Evolutionary conservation across 108 stramenopile species (phyloP).

Genomic region (Hondaea fermentalgiana): DNA sequence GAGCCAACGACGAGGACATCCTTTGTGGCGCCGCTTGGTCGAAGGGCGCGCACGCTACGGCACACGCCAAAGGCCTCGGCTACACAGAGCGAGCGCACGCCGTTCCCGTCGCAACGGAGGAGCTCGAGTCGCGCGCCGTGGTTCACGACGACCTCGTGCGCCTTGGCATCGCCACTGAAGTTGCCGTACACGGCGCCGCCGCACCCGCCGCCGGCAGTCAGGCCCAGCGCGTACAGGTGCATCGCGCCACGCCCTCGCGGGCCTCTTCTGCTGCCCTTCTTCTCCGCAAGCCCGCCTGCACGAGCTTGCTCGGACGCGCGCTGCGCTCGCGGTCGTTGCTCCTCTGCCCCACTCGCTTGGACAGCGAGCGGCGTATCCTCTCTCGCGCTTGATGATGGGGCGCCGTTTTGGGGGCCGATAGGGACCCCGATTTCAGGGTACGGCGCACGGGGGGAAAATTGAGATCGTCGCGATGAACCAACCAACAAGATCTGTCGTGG

Average conservation of each 20-base stretch:
- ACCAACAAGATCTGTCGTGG: no score
- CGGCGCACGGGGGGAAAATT: no score
- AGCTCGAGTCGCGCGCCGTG: slow-evolving; percentile 29
- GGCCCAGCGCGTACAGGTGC: not conserved
- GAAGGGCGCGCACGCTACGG: slow-evolving; percentile 59
- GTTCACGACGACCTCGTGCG: slow-evolving; percentile 33
- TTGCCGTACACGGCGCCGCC: not conserved
- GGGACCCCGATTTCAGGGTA: no score
- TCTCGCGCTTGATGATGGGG: no score
- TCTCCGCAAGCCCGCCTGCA: no score
- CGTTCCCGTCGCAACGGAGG: not conserved
- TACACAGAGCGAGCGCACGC: not conserved
- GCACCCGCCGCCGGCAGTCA: not conserved
- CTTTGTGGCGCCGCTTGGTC: slow-evolving; percentile 68
- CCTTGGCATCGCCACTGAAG: not conserved
- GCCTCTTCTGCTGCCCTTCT: no score
- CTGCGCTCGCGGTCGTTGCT: no score
- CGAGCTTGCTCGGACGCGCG: no score
- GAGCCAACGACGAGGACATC: slow-evolving; percentile 78
- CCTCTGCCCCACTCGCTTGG: no score
- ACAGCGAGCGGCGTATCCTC: no score
- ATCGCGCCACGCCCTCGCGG: not conserved
- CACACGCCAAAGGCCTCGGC: slow-evolving; percentile 64
- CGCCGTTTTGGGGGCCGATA: no score
- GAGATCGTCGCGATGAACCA: no score